Percentiles rank a stretch among this genome's conserved stretches.
phyloP scores from a whole-genome alignment of 129 eudicot species.

The Helichrysum umbraculigerum region DNA sequence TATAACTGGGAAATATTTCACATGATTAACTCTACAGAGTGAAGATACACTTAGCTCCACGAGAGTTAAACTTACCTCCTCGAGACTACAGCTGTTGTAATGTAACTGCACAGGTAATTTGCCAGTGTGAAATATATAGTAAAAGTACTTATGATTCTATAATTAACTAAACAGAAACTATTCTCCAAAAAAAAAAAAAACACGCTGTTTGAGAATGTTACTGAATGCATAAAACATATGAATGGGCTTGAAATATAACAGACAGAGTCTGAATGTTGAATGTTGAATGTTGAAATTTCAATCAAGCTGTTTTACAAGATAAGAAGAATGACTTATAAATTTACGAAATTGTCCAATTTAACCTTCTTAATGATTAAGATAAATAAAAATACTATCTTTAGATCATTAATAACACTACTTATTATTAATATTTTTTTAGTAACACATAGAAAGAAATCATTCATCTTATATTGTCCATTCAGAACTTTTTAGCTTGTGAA shows the following conservation, averaged over 20 bases:
- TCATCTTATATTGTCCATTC: not conserved
- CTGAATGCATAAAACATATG: not conserved
- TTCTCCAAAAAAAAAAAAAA: not conserved
- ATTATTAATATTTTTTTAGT: too few species aligned
- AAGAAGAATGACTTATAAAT: not conserved
- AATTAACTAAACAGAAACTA: not conserved
- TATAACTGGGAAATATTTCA: not conserved
- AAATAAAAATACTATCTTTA: not conserved
- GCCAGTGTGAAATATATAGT: not conserved
- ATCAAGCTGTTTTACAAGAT: conserved; percentile 3
- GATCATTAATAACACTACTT: not conserved
- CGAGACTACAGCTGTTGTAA: not conserved
- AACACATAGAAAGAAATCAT: not conserved
- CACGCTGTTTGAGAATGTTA: not conserved
- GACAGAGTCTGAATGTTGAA: not conserved
- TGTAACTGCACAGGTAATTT: not conserved
- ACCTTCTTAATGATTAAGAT: not conserved
- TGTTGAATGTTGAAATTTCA: not conserved
- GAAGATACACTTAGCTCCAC: not conserved
- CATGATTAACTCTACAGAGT: conserved; percentile 4
- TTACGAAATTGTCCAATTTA: not conserved
- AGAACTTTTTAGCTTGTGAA: not conserved
- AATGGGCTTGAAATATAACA: conserved; percentile 5
- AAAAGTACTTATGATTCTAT: not conserved
- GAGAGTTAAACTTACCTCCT: not conserved